Percentiles rank a stretch among this genome's conserved stretches.
Conservation (phyloP, 148 eudicot species). For the Chenopodium quinoa region DNA sequence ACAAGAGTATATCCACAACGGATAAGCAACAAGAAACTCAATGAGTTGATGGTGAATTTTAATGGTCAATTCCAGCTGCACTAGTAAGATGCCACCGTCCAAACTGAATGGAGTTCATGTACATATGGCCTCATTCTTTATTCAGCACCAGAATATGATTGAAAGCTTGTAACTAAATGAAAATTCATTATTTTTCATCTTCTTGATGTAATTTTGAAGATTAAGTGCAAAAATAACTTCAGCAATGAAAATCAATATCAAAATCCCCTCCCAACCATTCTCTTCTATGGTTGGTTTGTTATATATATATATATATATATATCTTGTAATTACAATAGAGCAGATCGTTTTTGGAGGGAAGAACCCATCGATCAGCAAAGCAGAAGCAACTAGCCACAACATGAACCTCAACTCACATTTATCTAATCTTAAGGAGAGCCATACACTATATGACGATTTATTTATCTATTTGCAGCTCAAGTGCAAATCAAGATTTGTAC, state of each 20-base stretch:
- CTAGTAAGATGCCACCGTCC: neutral
- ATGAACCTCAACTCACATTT: too few species aligned
- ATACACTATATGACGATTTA: too few species aligned
- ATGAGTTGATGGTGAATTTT: slow-evolving; percentile 45
- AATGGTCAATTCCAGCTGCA: slow-evolving; percentile 15
- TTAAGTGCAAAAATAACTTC: neutral
- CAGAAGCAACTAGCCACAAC: too few species aligned
- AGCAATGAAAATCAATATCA: neutral
- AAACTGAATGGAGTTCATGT: neutral
- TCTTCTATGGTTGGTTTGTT: neutral
- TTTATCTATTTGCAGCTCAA: too few species aligned
- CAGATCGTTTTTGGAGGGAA: too few species aligned
- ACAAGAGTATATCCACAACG: slow-evolving; percentile 32
- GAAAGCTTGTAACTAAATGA: neutral
- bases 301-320: too few species aligned
- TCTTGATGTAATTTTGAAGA: neutral
- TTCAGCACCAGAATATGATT: neutral
- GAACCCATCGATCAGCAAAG: too few species aligned
- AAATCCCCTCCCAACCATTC: neutral
- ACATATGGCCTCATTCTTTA: neutral
- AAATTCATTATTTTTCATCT: neutral
- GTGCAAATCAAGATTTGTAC: too few species aligned
- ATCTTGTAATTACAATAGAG: too few species aligned
- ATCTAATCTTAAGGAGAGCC: too few species aligned
- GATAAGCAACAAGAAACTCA: slow-evolving; percentile 56